Evolutionary conservation across 768 basidiomycete species (phyloP), one percentile per base, ranked within the genome.

Genomic region (Scleroderma citrinum): DNA sequence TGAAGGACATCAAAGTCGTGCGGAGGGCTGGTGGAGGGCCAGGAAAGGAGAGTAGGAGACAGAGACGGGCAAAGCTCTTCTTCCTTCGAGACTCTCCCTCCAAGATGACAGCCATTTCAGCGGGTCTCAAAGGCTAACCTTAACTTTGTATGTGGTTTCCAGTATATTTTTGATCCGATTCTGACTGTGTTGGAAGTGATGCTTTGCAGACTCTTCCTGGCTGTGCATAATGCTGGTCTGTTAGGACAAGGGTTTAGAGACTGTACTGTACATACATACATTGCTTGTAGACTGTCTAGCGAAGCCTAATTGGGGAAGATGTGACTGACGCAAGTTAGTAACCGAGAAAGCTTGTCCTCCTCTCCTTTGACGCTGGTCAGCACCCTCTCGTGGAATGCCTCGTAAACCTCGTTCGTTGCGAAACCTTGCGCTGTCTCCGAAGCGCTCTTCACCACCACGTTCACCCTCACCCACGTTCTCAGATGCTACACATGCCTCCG

Each of bases 401-500:
- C 74, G 75, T 54, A 67, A 67, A 52, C 70, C 81, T 59, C 77
- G 77, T 53, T 81, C 82, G 14, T 71, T 87, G 24, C 79, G 76
- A 52, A 70, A 72, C 24, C 68, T 84, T 29, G 64, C 76, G 8
- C 62, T 82, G 70, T 67, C 74, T 51, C 64, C 72, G 61, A 69
- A 56, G 46, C 71, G 74, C 48, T 70, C 66, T 46, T 63, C 70
- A 3, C 79, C 81, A 6, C 74, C 81, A 47, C 68, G 72, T 32
- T 83, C 86, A 48, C 86, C 87, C 2, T 92, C 90, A 21, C 90
- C 90, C 46, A 89, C 90, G 3, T 89, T 86, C 69, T 85, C 87
- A 26, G 88, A 91, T 17, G 72, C 79, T 20, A 92, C 91, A 10
- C 80, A 87, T 60, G 85, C 75, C 29, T 90, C 90, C 16, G 79